A percentile compares a stretch with the other conserved stretches of the same genome.
phyloP scores from a whole-genome alignment of 2,329 filamentous ascomycete species.

The Exophiala phaeomuriformis region DNA sequence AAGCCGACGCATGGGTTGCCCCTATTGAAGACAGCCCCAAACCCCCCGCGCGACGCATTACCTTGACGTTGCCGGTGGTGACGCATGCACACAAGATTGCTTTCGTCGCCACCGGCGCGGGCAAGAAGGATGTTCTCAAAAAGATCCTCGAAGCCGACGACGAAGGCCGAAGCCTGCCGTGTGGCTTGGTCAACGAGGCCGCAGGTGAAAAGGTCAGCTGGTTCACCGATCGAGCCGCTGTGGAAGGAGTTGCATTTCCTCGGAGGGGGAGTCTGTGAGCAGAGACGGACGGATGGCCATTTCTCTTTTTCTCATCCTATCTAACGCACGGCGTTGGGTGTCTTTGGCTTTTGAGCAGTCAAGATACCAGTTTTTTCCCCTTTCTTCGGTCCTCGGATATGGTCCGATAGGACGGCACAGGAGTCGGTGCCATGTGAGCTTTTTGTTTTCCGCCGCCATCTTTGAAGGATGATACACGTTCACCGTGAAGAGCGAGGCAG shows the following conservation, averaged over 20 bases:
- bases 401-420: not conserved
- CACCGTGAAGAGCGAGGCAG: not conserved
- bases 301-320: not conserved
- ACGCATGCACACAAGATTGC: conserved; percentile 78
- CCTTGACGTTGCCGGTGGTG: conserved; percentile 83
- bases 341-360: conserved; percentile 19
- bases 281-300: not conserved
- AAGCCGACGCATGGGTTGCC: conserved; percentile 84
- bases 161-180: conserved; percentile 67
- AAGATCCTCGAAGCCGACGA: conserved; percentile 72
- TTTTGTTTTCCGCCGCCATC: no score
- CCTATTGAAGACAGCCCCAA: conserved; percentile 91
- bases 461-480: no score
- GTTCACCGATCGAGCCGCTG: conserved; percentile 84
- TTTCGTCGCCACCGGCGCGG: conserved; percentile 82
- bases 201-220: conserved; percentile 83
- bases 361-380: not conserved
- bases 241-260: conserved; percentile 78
- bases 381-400: not conserved
- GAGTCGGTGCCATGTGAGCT: no score
- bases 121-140: conserved; percentile 88
- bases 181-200: conserved; percentile 76
- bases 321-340: not conserved
- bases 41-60: conserved; percentile 84
- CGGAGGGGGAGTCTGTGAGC: conserved; percentile 57